These are phyloP conservation scores for Amniculicola lignicola DNA, from an alignment of 495 filamentous ascomycete genomes.

Conservation along the genomic window DNA sequence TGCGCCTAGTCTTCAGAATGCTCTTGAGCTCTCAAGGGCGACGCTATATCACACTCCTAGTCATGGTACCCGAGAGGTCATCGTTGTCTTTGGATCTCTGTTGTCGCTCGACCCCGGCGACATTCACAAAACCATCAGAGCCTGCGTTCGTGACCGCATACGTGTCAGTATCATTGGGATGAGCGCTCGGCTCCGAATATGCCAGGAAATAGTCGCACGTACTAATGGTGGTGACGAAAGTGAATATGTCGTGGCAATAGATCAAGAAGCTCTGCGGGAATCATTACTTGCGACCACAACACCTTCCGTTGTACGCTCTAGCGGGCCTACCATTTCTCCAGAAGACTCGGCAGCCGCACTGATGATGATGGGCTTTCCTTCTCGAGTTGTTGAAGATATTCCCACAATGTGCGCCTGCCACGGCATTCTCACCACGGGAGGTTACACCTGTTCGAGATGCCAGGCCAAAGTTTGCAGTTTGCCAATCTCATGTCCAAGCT, in stretches of 20 bases:
- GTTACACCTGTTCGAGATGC: slow-evolving; percentile 89
- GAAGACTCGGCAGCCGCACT: slow-evolving; percentile 65
- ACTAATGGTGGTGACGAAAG: slow-evolving; percentile 79
- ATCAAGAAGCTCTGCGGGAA: slow-evolving; percentile 86
- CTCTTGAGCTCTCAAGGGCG: slow-evolving; percentile 87
- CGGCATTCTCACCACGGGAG: slow-evolving; percentile 75
- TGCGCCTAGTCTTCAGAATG: slow-evolving; percentile 88
- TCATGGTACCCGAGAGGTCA: slow-evolving; percentile 87
- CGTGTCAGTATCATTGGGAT: slow-evolving; percentile 85
- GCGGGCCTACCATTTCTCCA: slow-evolving; percentile 28
- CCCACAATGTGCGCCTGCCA: slow-evolving; percentile 91
- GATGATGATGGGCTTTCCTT: slow-evolving; percentile 99
- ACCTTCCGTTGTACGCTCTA: slow-evolving; percentile 69
- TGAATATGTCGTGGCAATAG: slow-evolving; percentile 75
- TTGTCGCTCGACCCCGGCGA: slow-evolving; percentile 89
- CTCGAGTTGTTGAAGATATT: slow-evolving; percentile 69
- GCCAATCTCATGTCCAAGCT: slow-evolving; percentile 87
- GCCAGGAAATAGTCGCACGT: slow-evolving; percentile 76
- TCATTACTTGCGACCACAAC: slow-evolving; percentile 85
- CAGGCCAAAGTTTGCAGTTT: slow-evolving; percentile 83
- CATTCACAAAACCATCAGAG: slow-evolving; percentile 82
- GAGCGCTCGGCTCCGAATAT: slow-evolving; percentile 87
- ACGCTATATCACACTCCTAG: slow-evolving; percentile 86
- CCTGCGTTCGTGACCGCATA: slow-evolving; percentile 74
- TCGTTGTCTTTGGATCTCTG: slow-evolving; percentile 88